Conservation (phyloP, 805 yeast genomes). For the Aciculoconidium aculeatum region DNA sequence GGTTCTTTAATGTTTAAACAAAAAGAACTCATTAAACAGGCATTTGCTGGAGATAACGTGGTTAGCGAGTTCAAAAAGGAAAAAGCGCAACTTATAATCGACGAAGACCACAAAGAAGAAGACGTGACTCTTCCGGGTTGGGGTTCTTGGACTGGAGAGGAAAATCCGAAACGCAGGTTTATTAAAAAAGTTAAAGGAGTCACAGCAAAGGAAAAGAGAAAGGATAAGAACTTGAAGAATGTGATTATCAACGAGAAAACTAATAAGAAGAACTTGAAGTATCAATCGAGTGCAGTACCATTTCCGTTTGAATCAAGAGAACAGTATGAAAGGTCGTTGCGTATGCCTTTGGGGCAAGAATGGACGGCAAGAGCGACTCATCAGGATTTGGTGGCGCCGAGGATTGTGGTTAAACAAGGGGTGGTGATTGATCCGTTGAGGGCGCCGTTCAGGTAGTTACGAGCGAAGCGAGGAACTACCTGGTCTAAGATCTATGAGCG, state of each 20-base stretch:
- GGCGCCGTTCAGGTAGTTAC: constrained; percentile 61
- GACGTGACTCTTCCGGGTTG: constrained; percentile 92
- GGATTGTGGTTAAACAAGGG: constrained; percentile 81
- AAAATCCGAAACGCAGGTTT: constrained; percentile 53
- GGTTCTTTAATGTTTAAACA: constrained; percentile 62
- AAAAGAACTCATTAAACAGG: constrained; percentile 76
- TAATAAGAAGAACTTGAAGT: constrained; percentile 79
- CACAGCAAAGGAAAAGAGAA: constrained; percentile 62
- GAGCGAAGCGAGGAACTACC: not conserved
- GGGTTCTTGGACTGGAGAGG: constrained; percentile 92
- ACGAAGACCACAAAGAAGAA: constrained; percentile 83
- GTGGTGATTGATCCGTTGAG: constrained; percentile 85
- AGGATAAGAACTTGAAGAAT: constrained; percentile 67
- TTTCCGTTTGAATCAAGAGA: constrained; percentile 90
- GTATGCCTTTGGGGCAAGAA: constrained; percentile 96
- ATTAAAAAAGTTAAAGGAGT: constrained; percentile 75
- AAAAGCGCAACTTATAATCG: constrained; percentile 57
- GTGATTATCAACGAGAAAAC: constrained; percentile 87
- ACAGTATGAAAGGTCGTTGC: constrained; percentile 88
- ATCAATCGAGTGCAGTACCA: constrained; percentile 86
- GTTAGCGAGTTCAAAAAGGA: constrained; percentile 74
- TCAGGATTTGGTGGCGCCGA: constrained; percentile 85
- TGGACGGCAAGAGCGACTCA: constrained; percentile 89
- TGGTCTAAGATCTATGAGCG: too few species aligned
- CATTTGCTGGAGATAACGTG: constrained; percentile 97